phyloP scores from a whole-genome alignment of 805 yeast species.

The Monosporozyma aerobia region DNA sequence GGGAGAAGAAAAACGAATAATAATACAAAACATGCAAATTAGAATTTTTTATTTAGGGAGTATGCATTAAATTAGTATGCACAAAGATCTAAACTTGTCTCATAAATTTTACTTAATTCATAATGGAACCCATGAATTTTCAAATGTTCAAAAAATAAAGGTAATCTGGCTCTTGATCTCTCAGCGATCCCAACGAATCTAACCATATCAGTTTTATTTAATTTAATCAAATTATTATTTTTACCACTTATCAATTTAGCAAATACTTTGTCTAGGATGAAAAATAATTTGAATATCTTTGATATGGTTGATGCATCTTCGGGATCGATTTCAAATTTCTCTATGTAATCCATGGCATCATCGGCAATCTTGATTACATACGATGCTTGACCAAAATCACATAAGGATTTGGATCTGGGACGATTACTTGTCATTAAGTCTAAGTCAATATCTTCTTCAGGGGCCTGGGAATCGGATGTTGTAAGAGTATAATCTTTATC shows the following conservation, averaged over 20 bases:
- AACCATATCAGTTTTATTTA: conserved; percentile 43
- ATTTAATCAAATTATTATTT: conserved; percentile 27
- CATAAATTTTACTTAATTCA: conserved; percentile 38
- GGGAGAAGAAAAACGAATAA: not conserved
- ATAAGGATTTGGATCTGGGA: not conserved
- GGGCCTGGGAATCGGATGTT: not conserved
- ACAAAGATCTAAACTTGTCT: conserved; percentile 33
- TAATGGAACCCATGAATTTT: conserved; percentile 35
- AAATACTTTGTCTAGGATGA: conserved; percentile 36
- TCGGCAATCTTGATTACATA: conserved; percentile 57
- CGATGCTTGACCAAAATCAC: conserved; percentile 49
- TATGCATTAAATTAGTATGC: conserved; percentile 5
- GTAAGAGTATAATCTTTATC: not conserved
- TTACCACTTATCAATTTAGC: conserved; percentile 30
- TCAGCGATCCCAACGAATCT: conserved; percentile 46
- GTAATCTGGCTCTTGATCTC: conserved; percentile 39
- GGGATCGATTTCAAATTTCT: conserved; percentile 31
- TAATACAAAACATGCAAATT: not conserved
- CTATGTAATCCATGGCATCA: conserved; percentile 54
- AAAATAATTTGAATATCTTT: conserved; percentile 32
- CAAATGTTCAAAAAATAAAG: conserved; percentile 28
- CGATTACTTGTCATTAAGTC: not conserved
- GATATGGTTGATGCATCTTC: conserved; percentile 23
- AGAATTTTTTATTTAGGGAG: not conserved
- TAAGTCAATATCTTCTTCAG: not conserved